These are phyloP conservation scores for Senna tora DNA, from an alignment of 306 rosid species.

Conservation along the genomic window DNA sequence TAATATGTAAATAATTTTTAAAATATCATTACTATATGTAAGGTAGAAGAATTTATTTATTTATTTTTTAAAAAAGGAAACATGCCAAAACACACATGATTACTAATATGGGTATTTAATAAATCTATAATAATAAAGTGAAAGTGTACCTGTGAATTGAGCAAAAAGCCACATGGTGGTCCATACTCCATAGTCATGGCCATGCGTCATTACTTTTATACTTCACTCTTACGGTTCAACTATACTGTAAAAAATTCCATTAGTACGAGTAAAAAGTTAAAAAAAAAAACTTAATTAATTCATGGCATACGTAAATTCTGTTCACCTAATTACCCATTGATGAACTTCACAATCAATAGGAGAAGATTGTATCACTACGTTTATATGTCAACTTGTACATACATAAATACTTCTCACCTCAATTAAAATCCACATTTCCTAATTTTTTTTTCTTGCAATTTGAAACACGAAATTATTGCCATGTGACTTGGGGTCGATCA, in stretches of 20 bases:
- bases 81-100: slow-evolving; percentile 25
- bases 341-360: slow-evolving; percentile 15
- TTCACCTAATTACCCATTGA: slow-evolving; percentile 8
- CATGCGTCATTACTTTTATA: slow-evolving; percentile 6
- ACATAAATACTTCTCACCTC: neutral
- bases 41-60: slow-evolving; percentile 12
- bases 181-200: slow-evolving; percentile 15
- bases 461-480: too few relatives aligned
- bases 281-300: neutral
- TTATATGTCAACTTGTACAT: too few relatives aligned
- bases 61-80: neutral
- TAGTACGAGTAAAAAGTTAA: neutral
- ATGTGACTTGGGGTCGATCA: too few relatives aligned
- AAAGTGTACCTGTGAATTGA: slow-evolving; percentile 9
- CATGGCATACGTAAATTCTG: neutral
- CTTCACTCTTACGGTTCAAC: slow-evolving; percentile 21
- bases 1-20: too few relatives aligned
- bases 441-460: too few relatives aligned
- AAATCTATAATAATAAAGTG: slow-evolving; percentile 28
- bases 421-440: slow-evolving; percentile 4
- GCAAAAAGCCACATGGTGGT: slow-evolving; percentile 33
- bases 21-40: neutral
- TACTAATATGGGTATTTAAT: slow-evolving; percentile 9
- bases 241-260: slow-evolving; percentile 15
- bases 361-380: too few relatives aligned